A percentile compares a stretch with the other conserved stretches of the same genome.
Conservation (phyloP, 768 basidiomycete genomes). For the Arthromyces matolae region DNA sequence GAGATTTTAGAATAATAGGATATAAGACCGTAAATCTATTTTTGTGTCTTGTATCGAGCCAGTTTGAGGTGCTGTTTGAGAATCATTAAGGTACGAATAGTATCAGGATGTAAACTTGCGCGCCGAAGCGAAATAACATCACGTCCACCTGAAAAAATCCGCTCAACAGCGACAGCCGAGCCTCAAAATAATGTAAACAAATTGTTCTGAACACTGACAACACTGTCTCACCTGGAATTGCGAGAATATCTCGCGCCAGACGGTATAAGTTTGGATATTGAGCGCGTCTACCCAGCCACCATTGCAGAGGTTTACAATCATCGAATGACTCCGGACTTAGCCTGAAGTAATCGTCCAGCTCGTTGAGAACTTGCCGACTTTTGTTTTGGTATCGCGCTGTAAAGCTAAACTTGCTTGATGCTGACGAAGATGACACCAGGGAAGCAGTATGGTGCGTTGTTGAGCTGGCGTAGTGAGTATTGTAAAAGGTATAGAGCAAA, state of each 20-base stretch:
- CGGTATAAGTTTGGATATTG: neutral
- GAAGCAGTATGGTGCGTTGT: no score
- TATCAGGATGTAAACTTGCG: constrained; percentile 13
- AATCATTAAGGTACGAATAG: constrained; percentile 5
- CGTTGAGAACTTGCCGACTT: no score
- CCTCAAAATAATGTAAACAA: no score
- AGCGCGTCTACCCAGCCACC: neutral
- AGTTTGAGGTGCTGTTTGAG: no score
- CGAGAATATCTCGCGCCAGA: neutral
- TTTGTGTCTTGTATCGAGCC: no score
- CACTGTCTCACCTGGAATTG: neutral
- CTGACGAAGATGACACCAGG: no score
- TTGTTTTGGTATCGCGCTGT: no score
- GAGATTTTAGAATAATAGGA: no score
- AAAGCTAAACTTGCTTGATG: no score
- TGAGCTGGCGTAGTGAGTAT: no score
- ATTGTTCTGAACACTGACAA: no score
- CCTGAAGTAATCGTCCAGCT: neutral
- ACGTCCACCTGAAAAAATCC: constrained; percentile 1
- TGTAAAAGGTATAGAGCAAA: neutral
- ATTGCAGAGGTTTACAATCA: neutral
- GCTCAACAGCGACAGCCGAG: constrained; percentile 15
- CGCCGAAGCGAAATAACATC: constrained; percentile 14
- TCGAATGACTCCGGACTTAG: neutral
- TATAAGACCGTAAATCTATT: no score